Evolutionary conservation across 176 grass and related monocot species (phyloP).

Genomic region (Juncus effusus): DNA sequence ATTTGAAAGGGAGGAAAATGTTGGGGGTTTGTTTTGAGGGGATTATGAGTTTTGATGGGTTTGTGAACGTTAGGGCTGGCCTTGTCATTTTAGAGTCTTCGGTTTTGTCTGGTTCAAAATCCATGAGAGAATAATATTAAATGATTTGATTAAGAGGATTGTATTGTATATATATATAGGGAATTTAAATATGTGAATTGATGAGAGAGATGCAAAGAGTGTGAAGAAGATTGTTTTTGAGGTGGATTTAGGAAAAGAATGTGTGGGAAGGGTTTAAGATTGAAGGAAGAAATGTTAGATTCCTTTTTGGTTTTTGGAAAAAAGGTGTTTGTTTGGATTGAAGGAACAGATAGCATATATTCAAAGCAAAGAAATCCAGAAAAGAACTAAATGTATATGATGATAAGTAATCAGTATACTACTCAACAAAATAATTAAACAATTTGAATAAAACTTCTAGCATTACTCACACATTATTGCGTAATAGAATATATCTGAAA

Average conservation of each 20-base stretch:
- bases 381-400: no score
- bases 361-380: neutral
- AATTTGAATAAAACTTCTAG: no score
- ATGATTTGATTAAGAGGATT: neutral
- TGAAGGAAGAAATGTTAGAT: constrained; percentile 3
- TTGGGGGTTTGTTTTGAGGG: constrained; percentile 52
- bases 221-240: neutral
- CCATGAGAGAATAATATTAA: constrained; percentile 44
- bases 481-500: no score
- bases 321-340: neutral
- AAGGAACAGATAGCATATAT: constrained; percentile 10
- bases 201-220: neutral
- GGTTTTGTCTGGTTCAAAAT: constrained; percentile 17
- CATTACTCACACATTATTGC: no score
- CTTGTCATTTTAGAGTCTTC: constrained; percentile 25
- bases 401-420: no score
- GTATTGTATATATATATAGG: constrained; percentile 37
- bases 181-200: neutral
- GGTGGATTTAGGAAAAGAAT: constrained; percentile 8
- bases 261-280: neutral
- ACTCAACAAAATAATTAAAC: no score
- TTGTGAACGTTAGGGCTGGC: constrained; percentile 20
- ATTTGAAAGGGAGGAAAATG: constrained; percentile 72
- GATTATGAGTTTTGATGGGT: constrained; percentile 26
- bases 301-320: no score